Conservation (phyloP, 441 rosid genomes). For the Gossypium laxum region DNA sequence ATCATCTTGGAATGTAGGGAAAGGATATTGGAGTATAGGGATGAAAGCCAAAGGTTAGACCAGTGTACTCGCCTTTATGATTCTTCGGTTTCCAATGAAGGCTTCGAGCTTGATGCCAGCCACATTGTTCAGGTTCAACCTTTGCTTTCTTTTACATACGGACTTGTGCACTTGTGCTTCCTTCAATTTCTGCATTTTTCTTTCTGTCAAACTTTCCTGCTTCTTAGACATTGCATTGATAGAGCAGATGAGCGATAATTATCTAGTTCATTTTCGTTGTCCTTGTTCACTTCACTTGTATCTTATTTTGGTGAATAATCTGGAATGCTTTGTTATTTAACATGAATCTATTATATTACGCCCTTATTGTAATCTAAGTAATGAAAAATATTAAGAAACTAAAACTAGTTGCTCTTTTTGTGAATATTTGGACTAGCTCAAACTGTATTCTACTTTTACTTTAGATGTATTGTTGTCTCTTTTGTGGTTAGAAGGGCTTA, state of each 20-base stretch:
- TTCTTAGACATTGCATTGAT: neutral
- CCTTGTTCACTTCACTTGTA: neutral
- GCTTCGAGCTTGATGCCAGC: slow-evolving; percentile 79
- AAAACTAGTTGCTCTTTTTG: neutral
- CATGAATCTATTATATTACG: neutral
- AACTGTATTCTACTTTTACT: neutral
- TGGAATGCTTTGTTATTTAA: neutral
- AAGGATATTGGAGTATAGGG: slow-evolving; percentile 68
- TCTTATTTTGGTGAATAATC: neutral
- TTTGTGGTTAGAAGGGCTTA: neutral
- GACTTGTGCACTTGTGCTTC: neutral
- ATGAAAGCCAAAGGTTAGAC: slow-evolving; percentile 78
- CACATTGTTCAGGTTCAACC: slow-evolving; percentile 70
- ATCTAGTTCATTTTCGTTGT: neutral
- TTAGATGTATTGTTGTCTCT: neutral
- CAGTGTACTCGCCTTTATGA: slow-evolving; percentile 83
- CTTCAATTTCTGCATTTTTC: neutral
- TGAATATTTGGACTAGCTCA: neutral
- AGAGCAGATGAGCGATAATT: neutral
- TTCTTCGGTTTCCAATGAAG: slow-evolving; percentile 84
- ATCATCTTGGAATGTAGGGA: slow-evolving; percentile 41
- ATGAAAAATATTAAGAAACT: neutral
- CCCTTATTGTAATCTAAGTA: neutral
- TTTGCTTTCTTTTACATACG: neutral
- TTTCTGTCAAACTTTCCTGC: neutral